Conservation (phyloP, 179 eudicot species). For the Sideroxylon spinosum region DNA sequence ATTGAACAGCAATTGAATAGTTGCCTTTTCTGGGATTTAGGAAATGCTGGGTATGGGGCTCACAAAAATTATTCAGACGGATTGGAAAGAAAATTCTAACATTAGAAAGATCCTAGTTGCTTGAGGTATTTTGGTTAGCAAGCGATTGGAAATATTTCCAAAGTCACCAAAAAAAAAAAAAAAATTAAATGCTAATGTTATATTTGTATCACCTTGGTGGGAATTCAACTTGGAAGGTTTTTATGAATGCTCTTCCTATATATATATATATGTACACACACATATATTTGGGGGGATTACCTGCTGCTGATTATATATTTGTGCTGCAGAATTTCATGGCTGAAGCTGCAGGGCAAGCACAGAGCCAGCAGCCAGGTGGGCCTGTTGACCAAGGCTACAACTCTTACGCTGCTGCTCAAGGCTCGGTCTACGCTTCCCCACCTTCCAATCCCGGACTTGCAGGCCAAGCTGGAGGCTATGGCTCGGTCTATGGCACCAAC, state of each 20-base stretch:
- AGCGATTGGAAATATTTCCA: too few species aligned
- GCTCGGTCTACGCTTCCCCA: slow-evolving; percentile 21
- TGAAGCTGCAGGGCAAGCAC: slow-evolving; percentile 40
- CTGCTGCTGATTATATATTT: background rate
- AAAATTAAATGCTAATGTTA: too few species aligned
- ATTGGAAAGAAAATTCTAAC: too few species aligned
- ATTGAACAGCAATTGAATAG: too few species aligned
- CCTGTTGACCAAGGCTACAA: slow-evolving; percentile 37
- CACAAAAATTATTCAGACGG: background rate
- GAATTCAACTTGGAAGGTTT: background rate
- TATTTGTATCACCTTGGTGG: background rate
- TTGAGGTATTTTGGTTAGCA: too few species aligned
- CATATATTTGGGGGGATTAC: too few species aligned
- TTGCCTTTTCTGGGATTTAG: background rate
- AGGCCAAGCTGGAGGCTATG: slow-evolving; percentile 29
- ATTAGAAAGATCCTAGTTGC: too few species aligned
- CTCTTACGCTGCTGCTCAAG: slow-evolving; percentile 30
- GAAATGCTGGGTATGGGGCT: background rate
- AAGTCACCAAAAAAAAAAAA: too few species aligned
- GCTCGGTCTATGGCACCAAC: slow-evolving; percentile 36
- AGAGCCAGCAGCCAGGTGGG: slow-evolving; percentile 25
- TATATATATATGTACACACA: too few species aligned
- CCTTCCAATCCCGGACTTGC: slow-evolving; percentile 29
- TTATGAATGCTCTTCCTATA: too few species aligned
- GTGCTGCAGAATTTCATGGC: slow-evolving; percentile 50